A percentile compares a stretch with the other conserved stretches of the same genome.
phyloP scores from a whole-genome alignment of 495 filamentous ascomycete species.

The Aeminium ludgeri region DNA sequence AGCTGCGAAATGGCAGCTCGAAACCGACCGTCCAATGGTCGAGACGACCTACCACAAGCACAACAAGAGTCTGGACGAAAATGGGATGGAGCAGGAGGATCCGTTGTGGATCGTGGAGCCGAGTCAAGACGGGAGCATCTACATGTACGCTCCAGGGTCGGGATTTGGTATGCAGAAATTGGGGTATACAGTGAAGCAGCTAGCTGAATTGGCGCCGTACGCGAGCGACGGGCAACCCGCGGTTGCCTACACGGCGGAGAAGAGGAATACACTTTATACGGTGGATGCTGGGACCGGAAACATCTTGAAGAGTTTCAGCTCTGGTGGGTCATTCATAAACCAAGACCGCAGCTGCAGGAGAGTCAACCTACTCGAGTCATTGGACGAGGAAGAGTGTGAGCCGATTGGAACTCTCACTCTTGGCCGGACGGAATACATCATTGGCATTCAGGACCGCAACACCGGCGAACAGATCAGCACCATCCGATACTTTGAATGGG shows the following conservation, averaged over 20 bases:
- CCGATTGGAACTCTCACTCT: constrained; percentile 58
- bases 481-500: constrained; percentile 89
- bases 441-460: constrained; percentile 60
- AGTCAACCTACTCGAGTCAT: constrained; percentile 39
- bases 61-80: constrained; percentile 44
- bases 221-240: constrained; percentile 44
- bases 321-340: constrained; percentile 33
- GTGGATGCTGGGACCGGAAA: constrained; percentile 71
- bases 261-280: constrained; percentile 64
- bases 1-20: constrained; percentile 63
- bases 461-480: constrained; percentile 70
- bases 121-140: constrained; percentile 72
- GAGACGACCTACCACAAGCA: constrained; percentile 69
- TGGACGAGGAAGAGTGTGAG: constrained; percentile 56
- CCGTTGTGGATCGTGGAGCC: constrained; percentile 97
- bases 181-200: constrained; percentile 58
- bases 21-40: constrained; percentile 70
- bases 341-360: constrained; percentile 39
- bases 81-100: constrained; percentile 45
- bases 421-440: constrained; percentile 71
- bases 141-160: constrained; percentile 56
- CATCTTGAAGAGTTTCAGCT: constrained; percentile 49
- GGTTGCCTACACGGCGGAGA: constrained; percentile 63
- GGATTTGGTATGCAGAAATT: constrained; percentile 45
- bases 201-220: constrained; percentile 54